A percentile compares a stretch with the other conserved stretches of the same genome.
These are phyloP conservation scores for Colletotrichum costaricense DNA, from an alignment of 2,329 filamentous ascomycete genomes.

Conservation along the genomic window DNA sequence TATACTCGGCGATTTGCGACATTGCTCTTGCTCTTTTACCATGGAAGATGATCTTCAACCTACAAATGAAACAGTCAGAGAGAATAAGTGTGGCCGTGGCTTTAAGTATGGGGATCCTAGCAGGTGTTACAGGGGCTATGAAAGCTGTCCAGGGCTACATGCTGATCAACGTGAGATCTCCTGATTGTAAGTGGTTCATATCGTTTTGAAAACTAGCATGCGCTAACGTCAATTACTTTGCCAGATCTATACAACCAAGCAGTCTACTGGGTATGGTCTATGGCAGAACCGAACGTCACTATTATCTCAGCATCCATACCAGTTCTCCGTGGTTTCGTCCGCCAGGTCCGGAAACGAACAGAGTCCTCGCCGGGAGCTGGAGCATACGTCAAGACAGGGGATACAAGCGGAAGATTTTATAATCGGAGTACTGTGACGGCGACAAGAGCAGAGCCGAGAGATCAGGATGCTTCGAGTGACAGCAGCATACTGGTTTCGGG, in stretches of 20 bases:
- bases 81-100: conserved; percentile 43
- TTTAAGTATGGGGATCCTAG: conserved; percentile 45
- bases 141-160: conserved; percentile 34
- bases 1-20: conserved; percentile 20
- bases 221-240: no score
- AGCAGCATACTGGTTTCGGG: conserved; percentile 23
- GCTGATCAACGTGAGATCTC: conserved; percentile 32
- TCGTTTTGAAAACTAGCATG: background rate
- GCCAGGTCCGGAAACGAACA: conserved; percentile 15
- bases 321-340: conserved; percentile 41
- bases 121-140: conserved; percentile 36
- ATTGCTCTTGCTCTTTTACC: conserved; percentile 23
- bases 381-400: conserved; percentile 11
- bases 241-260: conserved; percentile 16
- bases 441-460: background rate
- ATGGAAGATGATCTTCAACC: conserved; percentile 37
- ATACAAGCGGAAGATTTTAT: conserved; percentile 14
- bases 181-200: conserved; percentile 28
- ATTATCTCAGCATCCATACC: conserved; percentile 47
- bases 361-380: background rate
- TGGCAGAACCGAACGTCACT: conserved; percentile 44
- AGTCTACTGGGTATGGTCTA: conserved; percentile 38
- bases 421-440: conserved; percentile 6
- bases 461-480: conserved; percentile 27
- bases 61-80: conserved; percentile 44